Evolutionary conservation across 306 rosid species (phyloP).

Genomic region (Vicia villosa): DNA sequence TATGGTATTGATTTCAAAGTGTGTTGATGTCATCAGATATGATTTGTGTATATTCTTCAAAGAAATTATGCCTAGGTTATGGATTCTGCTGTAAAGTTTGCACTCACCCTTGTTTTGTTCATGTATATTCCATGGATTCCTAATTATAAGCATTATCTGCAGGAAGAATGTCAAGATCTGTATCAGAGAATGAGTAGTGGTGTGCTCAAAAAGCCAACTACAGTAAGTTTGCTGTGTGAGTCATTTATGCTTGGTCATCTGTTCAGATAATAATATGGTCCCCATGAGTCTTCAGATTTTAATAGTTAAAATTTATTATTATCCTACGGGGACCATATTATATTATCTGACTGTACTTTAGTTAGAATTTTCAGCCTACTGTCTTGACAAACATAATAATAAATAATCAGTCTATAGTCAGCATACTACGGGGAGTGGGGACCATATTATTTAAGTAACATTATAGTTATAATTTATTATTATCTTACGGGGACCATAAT

Average conservation of each 20-base stretch:
- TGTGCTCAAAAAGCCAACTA: constrained; percentile 61
- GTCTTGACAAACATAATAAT: neutral
- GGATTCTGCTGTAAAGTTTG: constrained; percentile 31
- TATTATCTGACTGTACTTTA: neutral
- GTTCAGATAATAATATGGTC: neutral
- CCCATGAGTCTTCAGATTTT: neutral
- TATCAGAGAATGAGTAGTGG: constrained; percentile 57
- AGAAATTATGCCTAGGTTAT: constrained; percentile 21
- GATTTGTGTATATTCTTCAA: constrained; percentile 19
- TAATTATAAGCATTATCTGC: constrained; percentile 36
- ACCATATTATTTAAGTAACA: no score
- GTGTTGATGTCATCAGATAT: constrained; percentile 6
- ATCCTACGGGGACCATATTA: neutral
- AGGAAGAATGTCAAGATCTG: constrained; percentile 87
- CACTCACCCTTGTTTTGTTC: constrained; percentile 22
- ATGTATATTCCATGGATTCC: constrained; percentile 14
- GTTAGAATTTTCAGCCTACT: no score
- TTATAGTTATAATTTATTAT: no score
- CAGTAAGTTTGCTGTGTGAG: constrained; percentile 55
- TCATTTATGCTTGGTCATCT: constrained; percentile 15
- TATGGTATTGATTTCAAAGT: neutral
- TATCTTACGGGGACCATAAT: no score
- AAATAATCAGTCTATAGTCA: no score
- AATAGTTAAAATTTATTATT: neutral
- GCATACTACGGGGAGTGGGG: no score